phyloP scores from a whole-genome alignment of 805 yeast genomes.

The Candida chauliodis region DNA sequence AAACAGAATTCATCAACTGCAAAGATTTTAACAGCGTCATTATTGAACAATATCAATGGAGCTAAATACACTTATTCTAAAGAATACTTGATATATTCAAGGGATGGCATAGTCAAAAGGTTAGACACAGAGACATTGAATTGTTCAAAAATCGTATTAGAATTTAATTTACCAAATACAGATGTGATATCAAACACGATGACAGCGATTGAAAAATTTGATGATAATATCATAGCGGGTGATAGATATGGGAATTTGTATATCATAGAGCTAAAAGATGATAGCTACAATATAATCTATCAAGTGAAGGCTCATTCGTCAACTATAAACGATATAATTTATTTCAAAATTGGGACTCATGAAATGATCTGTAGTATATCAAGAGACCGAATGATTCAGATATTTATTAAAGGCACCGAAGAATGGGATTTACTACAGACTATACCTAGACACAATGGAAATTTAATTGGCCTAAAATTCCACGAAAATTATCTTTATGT shows the following conservation, averaged over 20 bases:
- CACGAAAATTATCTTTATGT: constrained; percentile 37
- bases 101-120: constrained; percentile 35
- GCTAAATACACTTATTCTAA: constrained; percentile 29
- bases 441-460: constrained; percentile 55
- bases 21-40: constrained; percentile 27
- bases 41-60: constrained; percentile 30
- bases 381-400: constrained; percentile 62
- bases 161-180: constrained; percentile 19
- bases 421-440: constrained; percentile 59
- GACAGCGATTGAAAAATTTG: constrained; percentile 37
- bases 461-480: constrained; percentile 37
- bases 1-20: constrained; percentile 12
- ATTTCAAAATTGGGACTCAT: constrained; percentile 24
- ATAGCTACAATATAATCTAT: constrained; percentile 14
- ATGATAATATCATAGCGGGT: constrained; percentile 35
- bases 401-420: constrained; percentile 28
- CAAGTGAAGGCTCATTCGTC: constrained; percentile 50
- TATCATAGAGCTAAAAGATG: constrained; percentile 17
- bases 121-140: constrained; percentile 15
- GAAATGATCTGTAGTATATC: constrained; percentile 46
- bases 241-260: constrained; percentile 47
- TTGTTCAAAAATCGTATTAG: constrained; percentile 10
- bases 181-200: constrained; percentile 38
- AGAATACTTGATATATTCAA: constrained; percentile 39
- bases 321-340: constrained; percentile 43